These are phyloP conservation scores for Paspalum notatum DNA, from an alignment of 176 grass and related monocot species.

Conservation along the genomic window DNA sequence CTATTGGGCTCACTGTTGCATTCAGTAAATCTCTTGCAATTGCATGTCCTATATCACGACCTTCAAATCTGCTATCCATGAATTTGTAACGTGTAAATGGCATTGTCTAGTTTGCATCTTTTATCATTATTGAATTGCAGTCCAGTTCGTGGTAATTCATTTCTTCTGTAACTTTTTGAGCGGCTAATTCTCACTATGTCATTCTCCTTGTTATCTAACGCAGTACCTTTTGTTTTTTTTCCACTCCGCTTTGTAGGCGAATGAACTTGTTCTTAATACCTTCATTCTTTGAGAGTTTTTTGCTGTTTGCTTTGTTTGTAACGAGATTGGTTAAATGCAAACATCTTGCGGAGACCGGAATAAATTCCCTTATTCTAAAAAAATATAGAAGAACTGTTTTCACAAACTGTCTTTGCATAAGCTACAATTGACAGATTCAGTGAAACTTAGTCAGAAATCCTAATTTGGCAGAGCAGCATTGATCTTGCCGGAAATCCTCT, in stretches of 20 bases:
- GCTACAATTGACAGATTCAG: neutral
- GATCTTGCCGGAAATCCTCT: neutral
- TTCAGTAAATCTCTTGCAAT: neutral
- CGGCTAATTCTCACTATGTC: neutral
- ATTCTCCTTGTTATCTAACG: neutral
- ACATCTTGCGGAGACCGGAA: no score
- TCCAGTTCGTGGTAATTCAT: neutral
- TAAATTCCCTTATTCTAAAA: no score
- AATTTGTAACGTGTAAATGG: neutral
- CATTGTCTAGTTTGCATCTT: neutral
- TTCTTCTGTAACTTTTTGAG: neutral
- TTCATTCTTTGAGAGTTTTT: no score
- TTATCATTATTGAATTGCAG: neutral
- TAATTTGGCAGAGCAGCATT: slow-evolving; percentile 2
- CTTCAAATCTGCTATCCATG: neutral
- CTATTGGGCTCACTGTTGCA: neutral
- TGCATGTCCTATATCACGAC: neutral
- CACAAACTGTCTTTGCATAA: slow-evolving; percentile 13
- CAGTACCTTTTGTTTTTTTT: no score
- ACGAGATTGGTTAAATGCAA: no score
- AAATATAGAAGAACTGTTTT: no score
- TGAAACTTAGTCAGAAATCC: no score
- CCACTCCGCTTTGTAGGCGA: slow-evolving; percentile 5
- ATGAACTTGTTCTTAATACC: no score
- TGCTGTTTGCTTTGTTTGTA: no score